Percentiles rank a stretch among this genome's conserved stretches.
phyloP scores from a whole-genome alignment of 2,329 filamentous ascomycete genomes.

The Ceratocystis lukuohia region DNA sequence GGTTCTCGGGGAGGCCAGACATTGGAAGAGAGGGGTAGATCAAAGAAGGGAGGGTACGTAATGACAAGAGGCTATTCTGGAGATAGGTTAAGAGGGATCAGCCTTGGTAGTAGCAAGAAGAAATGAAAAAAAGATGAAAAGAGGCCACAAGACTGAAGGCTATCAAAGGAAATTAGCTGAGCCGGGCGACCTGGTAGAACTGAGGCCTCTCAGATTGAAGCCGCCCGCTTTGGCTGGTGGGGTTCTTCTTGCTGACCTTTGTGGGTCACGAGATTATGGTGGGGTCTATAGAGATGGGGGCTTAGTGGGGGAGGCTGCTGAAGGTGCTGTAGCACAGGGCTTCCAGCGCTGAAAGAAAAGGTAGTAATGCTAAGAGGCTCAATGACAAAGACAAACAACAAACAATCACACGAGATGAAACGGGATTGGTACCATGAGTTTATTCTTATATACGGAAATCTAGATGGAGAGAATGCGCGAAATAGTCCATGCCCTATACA shows the following conservation, averaged over 20 bases:
- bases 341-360: background rate
- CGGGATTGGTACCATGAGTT: background rate
- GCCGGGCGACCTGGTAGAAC: background rate
- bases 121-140: background rate
- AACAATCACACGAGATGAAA: background rate
- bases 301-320: background rate
- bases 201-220: background rate
- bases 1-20: conserved; percentile 16
- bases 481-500: background rate
- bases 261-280: conserved; percentile 5
- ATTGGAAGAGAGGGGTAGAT: background rate
- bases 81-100: background rate
- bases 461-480: background rate
- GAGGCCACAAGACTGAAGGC: background rate
- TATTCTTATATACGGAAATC: background rate
- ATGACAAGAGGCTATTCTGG: background rate
- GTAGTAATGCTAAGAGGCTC: background rate
- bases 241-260: background rate
- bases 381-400: background rate
- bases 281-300: background rate
- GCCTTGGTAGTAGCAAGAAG: background rate
- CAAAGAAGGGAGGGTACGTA: background rate
- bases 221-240: conserved; percentile 1
- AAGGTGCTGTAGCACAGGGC: background rate
- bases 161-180: background rate